Conservation (phyloP, 345 rosid genomes). For the thale cress (Arabidopsis thaliana) region TAIR10.1 NC_003076.8:4451001-4451500, state of each 20-base stretch:
- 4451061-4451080: conserved; percentile 57
- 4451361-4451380: too few species aligned
- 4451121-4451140: conserved; percentile 21
- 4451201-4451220: background rate
- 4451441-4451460: too few species aligned
- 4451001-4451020: conserved; percentile 66
- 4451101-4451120: conserved; percentile 43
- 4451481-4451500: background rate
- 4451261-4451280: background rate
- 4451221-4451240: background rate
- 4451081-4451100: conserved; percentile 40
- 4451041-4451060: conserved; percentile 49
- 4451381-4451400: too few species aligned
- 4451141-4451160: background rate
- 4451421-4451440: too few species aligned
- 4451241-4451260: too few species aligned
- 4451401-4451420: too few species aligned
- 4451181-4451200: background rate
- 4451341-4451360: background rate
- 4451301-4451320: too few species aligned
- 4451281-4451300: background rate
- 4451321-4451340: background rate
- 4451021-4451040: conserved; percentile 49
- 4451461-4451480: too few species aligned
- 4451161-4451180: background rate